Base-by-base conservation (phyloP, 768 basidiomycete genomes). In the Tylopilus felleus region DNA sequence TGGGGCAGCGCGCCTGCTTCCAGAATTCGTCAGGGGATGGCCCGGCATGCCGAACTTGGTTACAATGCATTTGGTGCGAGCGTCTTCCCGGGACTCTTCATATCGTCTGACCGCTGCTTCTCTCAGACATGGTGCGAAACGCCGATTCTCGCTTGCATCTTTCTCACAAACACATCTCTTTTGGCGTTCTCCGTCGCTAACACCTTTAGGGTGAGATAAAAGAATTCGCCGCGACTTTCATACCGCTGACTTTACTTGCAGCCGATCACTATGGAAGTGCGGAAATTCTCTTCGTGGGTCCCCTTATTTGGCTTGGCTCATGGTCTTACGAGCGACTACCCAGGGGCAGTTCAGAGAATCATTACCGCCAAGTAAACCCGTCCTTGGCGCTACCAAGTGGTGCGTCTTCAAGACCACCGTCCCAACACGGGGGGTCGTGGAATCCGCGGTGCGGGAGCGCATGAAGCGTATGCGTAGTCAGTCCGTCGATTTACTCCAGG, bases 201-300 rank as follows among this genome's bases (percentile, higher is more conserved):
- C 25, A 28, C 44, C 42, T 53, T 12, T 53, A 71, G 71, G 71
- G 72, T 71, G 58, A 62, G 25, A 28, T 55, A 7, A 28, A 50
- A 42, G 23, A 28, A 16, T 50, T 51, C 45, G 22, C 49, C 48
- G 48, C 35, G 22, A 33, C 17, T 27, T 39, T 33, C 49, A 35
- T 43, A 22, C 54, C 53, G 52, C 55, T 65, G 50, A 56, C 46
- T 49, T 38, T 53, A 44, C 53, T 51, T 53, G 7, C 58, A 89
- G 90, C 90, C 62, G 90, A 93, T 74, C 91, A 93, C 71, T 93
- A 93, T 74, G 90, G 90, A 16, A 82, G 84, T 62, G 82, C 90
- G 21, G 90, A 93, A 67, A 80, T 88, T 56, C 80, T 91, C 55
- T 92, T 88, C 59, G 90, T 91, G 71, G 50, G 82, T 70, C 17